Conservation (phyloP, 2,329 filamentous ascomycete genomes). For the Cordyceps tenuipes region DNA sequence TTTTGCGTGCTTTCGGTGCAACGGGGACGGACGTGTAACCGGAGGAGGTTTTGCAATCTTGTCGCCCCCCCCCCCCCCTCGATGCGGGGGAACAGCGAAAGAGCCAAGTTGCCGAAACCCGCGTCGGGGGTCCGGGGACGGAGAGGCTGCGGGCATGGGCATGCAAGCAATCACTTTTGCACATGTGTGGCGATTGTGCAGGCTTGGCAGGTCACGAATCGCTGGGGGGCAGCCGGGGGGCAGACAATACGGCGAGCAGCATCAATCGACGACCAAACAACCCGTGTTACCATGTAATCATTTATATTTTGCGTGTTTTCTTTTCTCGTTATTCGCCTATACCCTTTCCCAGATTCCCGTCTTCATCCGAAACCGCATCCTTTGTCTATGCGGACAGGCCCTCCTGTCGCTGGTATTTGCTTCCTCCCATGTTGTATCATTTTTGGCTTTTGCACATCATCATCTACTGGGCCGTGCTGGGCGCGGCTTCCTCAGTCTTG, state of each 20-base stretch:
- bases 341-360: neutral
- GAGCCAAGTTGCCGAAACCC: neutral
- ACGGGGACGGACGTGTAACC: no score
- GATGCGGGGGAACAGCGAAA: no score
- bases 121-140: neutral
- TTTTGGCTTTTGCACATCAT: neutral
- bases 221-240: neutral
- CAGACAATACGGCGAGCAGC: neutral
- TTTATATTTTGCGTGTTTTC: neutral
- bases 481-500: neutral
- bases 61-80: no score
- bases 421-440: neutral
- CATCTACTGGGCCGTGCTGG: slow-evolving; percentile 11
- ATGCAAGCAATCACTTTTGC: neutral
- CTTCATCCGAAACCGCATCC: neutral
- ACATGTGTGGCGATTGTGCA: neutral
- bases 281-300: neutral
- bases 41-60: no score
- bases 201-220: neutral
- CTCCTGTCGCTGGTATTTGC: neutral
- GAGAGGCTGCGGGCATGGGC: neutral
- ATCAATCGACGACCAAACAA: neutral
- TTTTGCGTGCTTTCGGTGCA: no score
- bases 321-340: neutral
- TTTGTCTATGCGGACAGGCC: neutral